phyloP scores from a whole-genome alignment of 371 early-diverging fungal genomes.

The Apophysomyces elegans region DNA sequence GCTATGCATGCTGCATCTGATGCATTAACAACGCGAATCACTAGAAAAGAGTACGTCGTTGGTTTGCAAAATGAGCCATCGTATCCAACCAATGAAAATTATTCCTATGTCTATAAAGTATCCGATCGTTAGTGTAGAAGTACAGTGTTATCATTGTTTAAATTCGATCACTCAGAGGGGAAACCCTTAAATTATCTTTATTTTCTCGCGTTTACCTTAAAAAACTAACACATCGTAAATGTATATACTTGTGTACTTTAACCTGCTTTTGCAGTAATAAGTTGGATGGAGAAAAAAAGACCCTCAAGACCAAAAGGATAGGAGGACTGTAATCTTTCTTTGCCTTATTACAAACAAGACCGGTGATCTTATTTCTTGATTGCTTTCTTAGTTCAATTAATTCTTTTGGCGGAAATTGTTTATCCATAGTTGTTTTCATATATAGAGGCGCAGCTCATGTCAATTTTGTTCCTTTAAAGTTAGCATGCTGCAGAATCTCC shows the following conservation, averaged over 20 bases:
- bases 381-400: background rate
- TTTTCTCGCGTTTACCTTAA: background rate
- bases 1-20: constrained; percentile 7
- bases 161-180: background rate
- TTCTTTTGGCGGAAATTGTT: constrained; percentile 5
- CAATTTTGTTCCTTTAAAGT: background rate
- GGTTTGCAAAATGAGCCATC: constrained; percentile 8
- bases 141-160: no score
- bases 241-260: background rate
- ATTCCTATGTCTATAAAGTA: no score
- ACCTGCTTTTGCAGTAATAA: background rate
- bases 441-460: constrained; percentile 32
- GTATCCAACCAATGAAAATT: background rate
- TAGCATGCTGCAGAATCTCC: no score
- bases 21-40: constrained; percentile 11
- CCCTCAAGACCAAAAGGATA: no score
- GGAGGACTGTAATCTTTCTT: background rate
- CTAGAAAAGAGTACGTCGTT: background rate
- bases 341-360: background rate
- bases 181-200: background rate
- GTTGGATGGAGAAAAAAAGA: background rate
- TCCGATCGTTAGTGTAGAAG: no score
- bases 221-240: background rate
- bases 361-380: background rate
- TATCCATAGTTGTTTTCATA: background rate